Evolutionary conservation across 2,329 filamentous ascomycete species (phyloP), one percentile per base, ranked within the genome.

Genomic region (Calycina herbarum): DNA sequence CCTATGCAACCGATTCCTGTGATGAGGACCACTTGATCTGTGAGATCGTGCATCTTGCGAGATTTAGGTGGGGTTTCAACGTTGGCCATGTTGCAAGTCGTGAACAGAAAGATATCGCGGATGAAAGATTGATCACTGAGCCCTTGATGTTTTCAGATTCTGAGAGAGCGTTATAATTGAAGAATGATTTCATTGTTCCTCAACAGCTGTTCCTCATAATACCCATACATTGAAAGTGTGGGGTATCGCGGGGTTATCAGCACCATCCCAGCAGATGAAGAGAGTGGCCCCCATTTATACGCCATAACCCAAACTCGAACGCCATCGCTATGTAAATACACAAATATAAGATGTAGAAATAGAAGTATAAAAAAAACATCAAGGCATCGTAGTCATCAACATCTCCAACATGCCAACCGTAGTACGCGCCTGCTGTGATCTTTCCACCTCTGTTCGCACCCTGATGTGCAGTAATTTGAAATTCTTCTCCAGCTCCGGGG

Each of bases 401-500:
- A 91, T 90, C 72, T 94, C 92, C 69, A 98, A 79, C 94, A 98
- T 97, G 1, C 94, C 95, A 70, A 86, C 86, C 11, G 92, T 94
- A 79, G 91, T 88, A 72, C 87, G 89, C 1, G 94, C 94, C 74
- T 91, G 84, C 78, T 97, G 91, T 27, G 93, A 92, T 73, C 90
- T 88, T 77, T 96, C 92, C 11, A 94, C 90, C 77, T 95, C 92
- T 51, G 85, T 81, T 68, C 86, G 85, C 24, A 98, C 94, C 48
- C 89, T 83, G 57, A 84, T 81, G 75, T 90, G 87, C 69, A 97
- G 81, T 59, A 82, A 82, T 71, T 86, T 83, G 73, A 98, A 88
- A 59, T 89, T 83, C 60, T 83, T 82, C 67, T 92, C 88, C 64
- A 98, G 85, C 76, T 91, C 88, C 6, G 86, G 83, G 42, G 90